phyloP scores from a whole-genome alignment of 2,329 filamentous ascomycete species.

The Tolypocladium paradoxum region DNA sequence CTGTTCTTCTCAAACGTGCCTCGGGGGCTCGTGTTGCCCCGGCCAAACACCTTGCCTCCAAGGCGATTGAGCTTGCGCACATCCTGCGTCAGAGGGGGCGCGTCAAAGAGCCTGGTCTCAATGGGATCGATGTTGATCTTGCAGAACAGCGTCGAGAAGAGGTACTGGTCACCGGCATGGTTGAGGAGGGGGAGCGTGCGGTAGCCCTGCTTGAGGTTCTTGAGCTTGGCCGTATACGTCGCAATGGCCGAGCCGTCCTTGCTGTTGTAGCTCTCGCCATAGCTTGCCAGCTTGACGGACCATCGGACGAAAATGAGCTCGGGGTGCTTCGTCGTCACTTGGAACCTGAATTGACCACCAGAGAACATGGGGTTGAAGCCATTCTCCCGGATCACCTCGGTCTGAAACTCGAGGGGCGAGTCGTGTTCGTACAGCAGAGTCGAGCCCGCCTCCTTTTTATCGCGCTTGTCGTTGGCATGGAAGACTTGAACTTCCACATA shows the following conservation, averaged over 20 bases:
- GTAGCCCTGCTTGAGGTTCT: slow-evolving; percentile 81
- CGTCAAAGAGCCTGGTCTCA: slow-evolving; percentile 46
- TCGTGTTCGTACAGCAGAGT: slow-evolving; percentile 33
- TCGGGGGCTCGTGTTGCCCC: slow-evolving; percentile 39
- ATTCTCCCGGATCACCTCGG: slow-evolving; percentile 72
- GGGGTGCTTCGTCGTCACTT: slow-evolving; percentile 85
- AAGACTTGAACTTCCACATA: slow-evolving; percentile 95
- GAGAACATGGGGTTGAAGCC: slow-evolving; percentile 83
- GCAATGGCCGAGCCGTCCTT: slow-evolving; percentile 56
- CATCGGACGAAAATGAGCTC: slow-evolving; percentile 89
- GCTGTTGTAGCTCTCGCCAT: slow-evolving; percentile 56
- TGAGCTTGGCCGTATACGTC: slow-evolving; percentile 86
- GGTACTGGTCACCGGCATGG: slow-evolving; percentile 78
- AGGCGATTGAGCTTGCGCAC: slow-evolving; percentile 46
- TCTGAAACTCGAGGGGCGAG: slow-evolving; percentile 65
- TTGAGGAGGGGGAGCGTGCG: slow-evolving; percentile 86
- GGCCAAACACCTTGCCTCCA: slow-evolving; percentile 46
- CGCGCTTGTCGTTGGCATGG: slow-evolving; percentile 83
- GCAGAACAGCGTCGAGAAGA: slow-evolving; percentile 92
- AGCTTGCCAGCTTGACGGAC: slow-evolving; percentile 78
- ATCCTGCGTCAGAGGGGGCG: slow-evolving; percentile 25
- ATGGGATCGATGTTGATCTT: slow-evolving; percentile 59
- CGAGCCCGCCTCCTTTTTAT: slow-evolving; percentile 67
- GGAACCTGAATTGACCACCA: slow-evolving; percentile 66
- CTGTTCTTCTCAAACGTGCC: slow-evolving; percentile 42